phyloP scores from a whole-genome alignment of 768 basidiomycete genomes.

The Amanita subjunquillea region DNA sequence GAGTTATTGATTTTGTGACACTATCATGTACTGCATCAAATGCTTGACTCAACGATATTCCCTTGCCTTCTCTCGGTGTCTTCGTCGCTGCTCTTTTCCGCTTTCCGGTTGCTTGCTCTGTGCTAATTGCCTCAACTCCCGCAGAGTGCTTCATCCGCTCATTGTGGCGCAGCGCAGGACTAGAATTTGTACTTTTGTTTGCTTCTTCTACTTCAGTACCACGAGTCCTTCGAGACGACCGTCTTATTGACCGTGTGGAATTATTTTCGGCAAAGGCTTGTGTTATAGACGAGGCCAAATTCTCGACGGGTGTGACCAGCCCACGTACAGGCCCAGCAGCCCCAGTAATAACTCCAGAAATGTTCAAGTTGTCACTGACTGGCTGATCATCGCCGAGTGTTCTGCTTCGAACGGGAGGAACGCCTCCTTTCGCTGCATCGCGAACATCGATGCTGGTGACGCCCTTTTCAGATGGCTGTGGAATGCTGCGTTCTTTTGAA shows the following conservation, averaged over 20 bases:
- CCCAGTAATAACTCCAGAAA: too few relatives aligned
- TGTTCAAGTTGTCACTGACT: neutral
- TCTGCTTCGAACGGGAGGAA: neutral
- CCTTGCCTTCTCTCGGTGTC: neutral
- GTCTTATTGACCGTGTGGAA: neutral
- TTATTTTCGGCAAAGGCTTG: neutral
- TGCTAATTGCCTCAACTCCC: neutral
- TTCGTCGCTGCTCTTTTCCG: neutral
- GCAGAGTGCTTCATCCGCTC: neutral
- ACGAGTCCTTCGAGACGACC: neutral
- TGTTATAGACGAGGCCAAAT: neutral
- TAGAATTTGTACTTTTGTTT: neutral
- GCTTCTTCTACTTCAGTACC: neutral
- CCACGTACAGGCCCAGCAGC: neutral
- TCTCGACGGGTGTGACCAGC: neutral
- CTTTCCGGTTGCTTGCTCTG: neutral
- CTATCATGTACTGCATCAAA: neutral
- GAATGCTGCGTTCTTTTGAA: neutral
- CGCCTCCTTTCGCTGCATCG: neutral
- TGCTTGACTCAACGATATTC: neutral
- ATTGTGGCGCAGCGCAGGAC: neutral
- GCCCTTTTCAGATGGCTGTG: neutral
- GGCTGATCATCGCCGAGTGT: neutral
- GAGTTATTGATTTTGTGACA: slow-evolving; percentile 6
- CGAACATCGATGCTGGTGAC: neutral